Conservation (phyloP, 441 rosid species). For the Populus hybrid region DNA sequence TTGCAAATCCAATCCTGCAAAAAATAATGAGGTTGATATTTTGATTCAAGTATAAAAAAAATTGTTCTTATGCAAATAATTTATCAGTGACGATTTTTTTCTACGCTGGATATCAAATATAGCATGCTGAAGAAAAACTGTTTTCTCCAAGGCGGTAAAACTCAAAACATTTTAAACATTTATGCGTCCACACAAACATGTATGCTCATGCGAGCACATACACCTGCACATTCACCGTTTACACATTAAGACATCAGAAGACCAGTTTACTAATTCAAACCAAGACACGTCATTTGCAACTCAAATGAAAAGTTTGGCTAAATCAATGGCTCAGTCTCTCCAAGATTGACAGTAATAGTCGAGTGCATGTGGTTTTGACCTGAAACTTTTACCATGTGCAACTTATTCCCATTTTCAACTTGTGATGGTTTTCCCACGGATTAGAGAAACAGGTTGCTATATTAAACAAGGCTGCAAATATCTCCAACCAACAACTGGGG, state of each 20-base stretch:
- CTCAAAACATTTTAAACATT: neutral
- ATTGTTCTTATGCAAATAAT: neutral
- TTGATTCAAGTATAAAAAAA: neutral
- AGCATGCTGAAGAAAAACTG: neutral
- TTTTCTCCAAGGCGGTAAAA: neutral
- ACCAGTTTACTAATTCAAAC: neutral
- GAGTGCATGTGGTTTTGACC: neutral
- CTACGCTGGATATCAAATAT: neutral
- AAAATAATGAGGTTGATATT: neutral
- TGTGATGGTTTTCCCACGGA: neutral
- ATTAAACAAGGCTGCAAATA: neutral
- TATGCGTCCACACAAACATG: neutral
- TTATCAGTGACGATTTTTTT: neutral
- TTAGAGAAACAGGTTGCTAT: neutral
- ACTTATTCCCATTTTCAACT: neutral
- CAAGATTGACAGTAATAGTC: neutral
- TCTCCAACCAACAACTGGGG: neutral
- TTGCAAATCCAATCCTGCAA: slow-evolving; percentile 28
- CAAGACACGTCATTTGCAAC: neutral
- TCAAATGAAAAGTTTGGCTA: neutral
- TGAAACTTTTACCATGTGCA: neutral
- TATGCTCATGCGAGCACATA: neutral
- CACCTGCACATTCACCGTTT: neutral
- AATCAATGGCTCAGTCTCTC: neutral
- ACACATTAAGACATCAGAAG: neutral